These are phyloP conservation scores for Mortierella sp. DNA, from an alignment of 371 early-diverging fungal species.

Conservation along the genomic window DNA sequence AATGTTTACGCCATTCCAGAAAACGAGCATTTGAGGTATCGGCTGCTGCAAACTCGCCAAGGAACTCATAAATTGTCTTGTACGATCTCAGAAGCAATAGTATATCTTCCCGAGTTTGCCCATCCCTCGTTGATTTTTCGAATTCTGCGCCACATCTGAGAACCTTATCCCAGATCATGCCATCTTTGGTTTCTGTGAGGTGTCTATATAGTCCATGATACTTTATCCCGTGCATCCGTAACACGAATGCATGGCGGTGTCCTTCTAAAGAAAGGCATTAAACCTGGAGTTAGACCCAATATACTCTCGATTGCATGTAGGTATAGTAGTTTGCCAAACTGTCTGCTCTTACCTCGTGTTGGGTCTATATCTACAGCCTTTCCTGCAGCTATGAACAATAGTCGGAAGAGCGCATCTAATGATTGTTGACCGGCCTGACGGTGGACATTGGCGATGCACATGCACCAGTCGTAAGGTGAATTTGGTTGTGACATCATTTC, in stretches of 20 bases:
- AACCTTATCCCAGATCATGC: conserved; percentile 42
- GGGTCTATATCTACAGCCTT: conserved; percentile 25
- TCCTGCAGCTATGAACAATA: conserved; percentile 45
- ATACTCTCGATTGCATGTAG: too few relatives aligned
- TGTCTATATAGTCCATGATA: conserved; percentile 24
- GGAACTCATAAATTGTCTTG: conserved; percentile 17
- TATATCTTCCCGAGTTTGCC: conserved; percentile 16
- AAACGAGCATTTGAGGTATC: conserved; percentile 14
- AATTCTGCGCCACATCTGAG: conserved; percentile 36
- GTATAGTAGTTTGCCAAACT: neutral
- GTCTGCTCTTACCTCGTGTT: conserved; percentile 10
- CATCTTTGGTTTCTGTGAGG: conserved; percentile 4
- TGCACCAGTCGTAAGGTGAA: conserved; percentile 46
- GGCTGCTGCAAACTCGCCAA: neutral
- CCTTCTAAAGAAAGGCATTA: conserved; percentile 15
- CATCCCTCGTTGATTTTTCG: conserved; percentile 33
- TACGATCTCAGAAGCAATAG: conserved; percentile 12
- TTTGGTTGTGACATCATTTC: conserved; percentile 29
- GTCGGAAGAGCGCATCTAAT: conserved; percentile 41
- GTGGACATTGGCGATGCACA: conserved; percentile 16
- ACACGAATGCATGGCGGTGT: conserved; percentile 24
- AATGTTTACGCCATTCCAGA: conserved; percentile 32
- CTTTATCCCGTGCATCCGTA: conserved; percentile 38
- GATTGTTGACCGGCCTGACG: conserved; percentile 21
- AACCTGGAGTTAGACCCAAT: neutral